These are phyloP conservation scores for Microsporum ferrugineum DNA, from an alignment of 2,329 filamentous ascomycete genomes.

Conservation along the genomic window DNA sequence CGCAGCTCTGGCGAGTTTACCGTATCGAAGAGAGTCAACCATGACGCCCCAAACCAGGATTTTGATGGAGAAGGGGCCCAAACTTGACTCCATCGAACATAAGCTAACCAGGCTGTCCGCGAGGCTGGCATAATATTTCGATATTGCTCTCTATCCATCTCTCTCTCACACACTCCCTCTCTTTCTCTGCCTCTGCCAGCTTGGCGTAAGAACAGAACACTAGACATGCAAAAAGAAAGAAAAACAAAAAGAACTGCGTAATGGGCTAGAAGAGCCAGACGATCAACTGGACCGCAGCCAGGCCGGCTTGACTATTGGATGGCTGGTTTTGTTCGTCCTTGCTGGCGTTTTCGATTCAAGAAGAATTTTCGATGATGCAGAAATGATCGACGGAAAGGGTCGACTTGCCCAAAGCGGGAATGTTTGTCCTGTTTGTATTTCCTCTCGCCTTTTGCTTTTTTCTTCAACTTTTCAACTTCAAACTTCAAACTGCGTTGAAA, in stretches of 20 bases:
- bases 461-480: neutral
- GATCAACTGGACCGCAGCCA: slow-evolving; percentile 9
- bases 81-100: neutral
- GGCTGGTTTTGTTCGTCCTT: neutral
- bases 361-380: neutral
- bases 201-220: neutral
- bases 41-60: neutral
- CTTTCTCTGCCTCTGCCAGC: neutral
- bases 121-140: neutral
- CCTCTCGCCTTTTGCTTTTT: neutral
- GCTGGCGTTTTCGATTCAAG: slow-evolving; percentile 10
- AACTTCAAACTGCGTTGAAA: neutral
- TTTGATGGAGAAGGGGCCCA: neutral
- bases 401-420: neutral
- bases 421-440: slow-evolving; percentile 10
- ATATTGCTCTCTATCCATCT: neutral
- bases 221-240: neutral
- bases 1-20: neutral
- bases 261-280: slow-evolving; percentile 6
- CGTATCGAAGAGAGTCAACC: neutral
- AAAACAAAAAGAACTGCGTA: neutral
- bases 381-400: neutral
- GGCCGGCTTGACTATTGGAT: slow-evolving; percentile 7
- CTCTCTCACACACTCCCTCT: too few relatives aligned
- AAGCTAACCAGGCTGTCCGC: neutral